A percentile compares a stretch with the other conserved stretches of the same genome.
These are phyloP conservation scores for Geotrichum fermentans DNA, from an alignment of 1,139 yeast genomes.

Conservation along the genomic window DNA sequence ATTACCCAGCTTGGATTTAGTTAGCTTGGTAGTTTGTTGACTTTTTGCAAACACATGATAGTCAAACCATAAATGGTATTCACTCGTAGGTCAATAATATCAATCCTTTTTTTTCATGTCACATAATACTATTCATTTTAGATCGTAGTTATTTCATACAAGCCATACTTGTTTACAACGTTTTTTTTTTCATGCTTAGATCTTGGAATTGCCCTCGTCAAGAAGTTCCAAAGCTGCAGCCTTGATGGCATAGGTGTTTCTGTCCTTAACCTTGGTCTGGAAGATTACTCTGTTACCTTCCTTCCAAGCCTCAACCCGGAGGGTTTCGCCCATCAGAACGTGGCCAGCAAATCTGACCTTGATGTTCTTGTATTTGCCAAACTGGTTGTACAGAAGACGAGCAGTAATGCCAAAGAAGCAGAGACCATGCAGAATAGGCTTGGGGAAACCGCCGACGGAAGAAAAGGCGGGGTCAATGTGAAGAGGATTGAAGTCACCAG, in stretches of 20 bases:
- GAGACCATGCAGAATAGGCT: conserved; percentile 90
- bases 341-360: conserved; percentile 89
- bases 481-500: conserved; percentile 92
- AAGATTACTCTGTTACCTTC: conserved; percentile 59
- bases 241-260: conserved; percentile 73
- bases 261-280: conserved; percentile 78
- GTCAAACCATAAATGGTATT: too few relatives aligned
- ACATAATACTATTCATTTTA: too few relatives aligned
- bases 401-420: conserved; percentile 81
- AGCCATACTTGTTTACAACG: neutral
- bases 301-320: conserved; percentile 82
- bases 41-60: neutral
- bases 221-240: conserved; percentile 78
- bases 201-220: conserved; percentile 26
- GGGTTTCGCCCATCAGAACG: conserved; percentile 94
- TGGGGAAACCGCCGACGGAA: conserved; percentile 76
- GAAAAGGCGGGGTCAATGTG: conserved; percentile 93
- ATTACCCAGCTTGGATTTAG: neutral
- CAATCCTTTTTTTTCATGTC: too few relatives aligned
- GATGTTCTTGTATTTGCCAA: conserved; percentile 76
- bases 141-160: too few relatives aligned
- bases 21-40: neutral
- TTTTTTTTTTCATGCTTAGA: conserved; percentile 23
- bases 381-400: conserved; percentile 71
- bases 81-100: too few relatives aligned